Conservation (phyloP, 148 eudicot genomes). For the Silene latifolia region DNA sequence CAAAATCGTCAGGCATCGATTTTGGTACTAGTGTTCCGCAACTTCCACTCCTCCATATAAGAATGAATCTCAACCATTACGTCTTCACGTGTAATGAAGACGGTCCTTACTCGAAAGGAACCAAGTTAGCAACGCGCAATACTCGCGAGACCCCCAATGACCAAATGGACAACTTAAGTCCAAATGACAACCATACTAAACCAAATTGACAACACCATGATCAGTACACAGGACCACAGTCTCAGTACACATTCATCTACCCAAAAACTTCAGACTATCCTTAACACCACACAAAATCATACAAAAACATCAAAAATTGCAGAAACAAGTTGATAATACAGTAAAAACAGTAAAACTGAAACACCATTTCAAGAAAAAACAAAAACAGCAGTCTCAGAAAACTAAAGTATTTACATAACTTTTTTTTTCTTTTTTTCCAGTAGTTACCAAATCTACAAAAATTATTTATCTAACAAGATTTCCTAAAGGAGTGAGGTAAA, state of each 20-base stretch:
- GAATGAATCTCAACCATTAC: no score
- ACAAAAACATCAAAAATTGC: neutral
- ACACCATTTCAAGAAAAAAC: constrained; percentile 5
- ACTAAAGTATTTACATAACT: constrained; percentile 26
- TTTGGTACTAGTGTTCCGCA: no score
- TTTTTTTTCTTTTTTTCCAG: constrained; percentile 3
- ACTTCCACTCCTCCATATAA: no score
- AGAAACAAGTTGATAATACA: neutral
- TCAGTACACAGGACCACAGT: neutral
- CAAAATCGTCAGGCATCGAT: no score
- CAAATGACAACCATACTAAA: neutral
- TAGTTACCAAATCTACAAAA: constrained; percentile 25
- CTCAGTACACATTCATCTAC: neutral
- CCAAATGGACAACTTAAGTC: neutral
- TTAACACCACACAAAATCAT: neutral
- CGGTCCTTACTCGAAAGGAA: neutral
- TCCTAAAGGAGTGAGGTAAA: constrained; percentile 25
- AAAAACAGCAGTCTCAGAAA: neutral
- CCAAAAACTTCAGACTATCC: neutral
- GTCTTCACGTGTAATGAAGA: neutral
- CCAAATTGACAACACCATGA: neutral
- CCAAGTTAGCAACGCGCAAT: neutral
- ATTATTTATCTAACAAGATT: constrained; percentile 41
- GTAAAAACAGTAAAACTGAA: neutral
- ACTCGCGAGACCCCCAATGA: no score